Evolutionary conservation across 2,329 filamentous ascomycete species (phyloP).

Genomic region (Hymenoscyphus fraxineus): DNA sequence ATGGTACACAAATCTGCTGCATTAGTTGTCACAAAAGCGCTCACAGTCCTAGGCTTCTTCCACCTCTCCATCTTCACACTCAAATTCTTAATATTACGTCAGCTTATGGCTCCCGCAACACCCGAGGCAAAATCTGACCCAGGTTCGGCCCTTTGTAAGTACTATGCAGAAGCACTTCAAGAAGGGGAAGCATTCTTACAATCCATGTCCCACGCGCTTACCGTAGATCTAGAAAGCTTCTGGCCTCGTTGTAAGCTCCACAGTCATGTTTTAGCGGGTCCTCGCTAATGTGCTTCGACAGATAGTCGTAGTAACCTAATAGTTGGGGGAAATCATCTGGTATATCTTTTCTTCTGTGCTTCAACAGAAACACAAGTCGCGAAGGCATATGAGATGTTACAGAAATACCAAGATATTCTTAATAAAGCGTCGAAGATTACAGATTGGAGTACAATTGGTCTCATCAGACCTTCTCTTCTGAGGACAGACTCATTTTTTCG

Average conservation of each 20-base stretch:
- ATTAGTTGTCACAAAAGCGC: not conserved
- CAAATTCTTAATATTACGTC: slow-evolving; percentile 42
- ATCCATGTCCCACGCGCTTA: slow-evolving; percentile 10
- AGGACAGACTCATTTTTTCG: slow-evolving; percentile 20
- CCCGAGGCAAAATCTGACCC: slow-evolving; percentile 40
- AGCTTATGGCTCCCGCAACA: slow-evolving; percentile 45
- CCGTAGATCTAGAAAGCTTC: slow-evolving; percentile 15
- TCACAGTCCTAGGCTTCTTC: slow-evolving; percentile 33
- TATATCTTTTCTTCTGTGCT: slow-evolving; percentile 45
- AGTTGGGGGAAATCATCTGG: slow-evolving; percentile 46
- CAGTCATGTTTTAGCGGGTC: not conserved
- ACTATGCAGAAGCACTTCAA: slow-evolving; percentile 12
- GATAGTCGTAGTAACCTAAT: slow-evolving; percentile 43
- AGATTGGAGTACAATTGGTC: slow-evolving; percentile 22
- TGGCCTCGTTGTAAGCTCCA: slow-evolving; percentile 17
- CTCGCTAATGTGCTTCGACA: not conserved
- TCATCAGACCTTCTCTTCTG: slow-evolving; percentile 19
- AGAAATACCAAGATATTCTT: slow-evolving; percentile 18
- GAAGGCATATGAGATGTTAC: slow-evolving; percentile 19
- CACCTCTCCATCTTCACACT: slow-evolving; percentile 43
- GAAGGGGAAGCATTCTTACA: slow-evolving; percentile 19
- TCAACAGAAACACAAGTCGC: slow-evolving; percentile 26
- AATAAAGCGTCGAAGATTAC: slow-evolving; percentile 6
- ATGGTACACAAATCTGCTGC: slow-evolving; percentile 2
- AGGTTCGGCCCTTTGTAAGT: slow-evolving; percentile 9